Evolutionary conservation across 306 rosid genomes (phyloP), one percentile per base, ranked within the genome.

Genomic region (Cyclanthera cordifolia): DNA sequence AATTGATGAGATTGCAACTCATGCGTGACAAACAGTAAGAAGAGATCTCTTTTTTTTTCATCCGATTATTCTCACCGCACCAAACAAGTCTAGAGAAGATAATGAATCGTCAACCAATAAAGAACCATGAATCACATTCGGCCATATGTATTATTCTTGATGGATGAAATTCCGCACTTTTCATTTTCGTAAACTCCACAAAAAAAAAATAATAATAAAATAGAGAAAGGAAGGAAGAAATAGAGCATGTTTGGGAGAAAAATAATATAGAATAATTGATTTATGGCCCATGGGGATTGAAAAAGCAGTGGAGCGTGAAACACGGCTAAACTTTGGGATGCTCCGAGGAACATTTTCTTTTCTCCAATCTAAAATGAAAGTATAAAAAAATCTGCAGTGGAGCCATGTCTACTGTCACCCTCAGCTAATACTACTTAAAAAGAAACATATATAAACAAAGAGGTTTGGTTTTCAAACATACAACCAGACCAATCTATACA

Each of bases 361-460:
- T 66, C 71, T 25, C 24, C 55, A 65, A 41, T 66, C 53, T 66
- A 45, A 46, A 66, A 66, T 5, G 9, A 6, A 34, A 34, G 1
- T n/a, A 34, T 1, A 34, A 6, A 34, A 34, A 34, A 34, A 34
- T 9, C 19, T 39, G 70, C 53, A 14, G 52, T 61, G 68, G 68
- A 20, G 50, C 50, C 50, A n/a, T 61, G 49, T 37, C 50, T 50
- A 23, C 21, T 15, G 21, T 58, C 15, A 14, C 20, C 25, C 67
- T 59, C 47, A 59, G 15, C 67, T 59, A 16, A 27, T 59, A 59
- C 9, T 59, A 61, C n/a, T 32, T 60, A 60, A 20, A 7, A 63
- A 64, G n/a, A 14, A 43, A 24, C 68, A 60, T 60, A 41, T 64
- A 64, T 64, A 64, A 43, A 64, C 70, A 65, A 41, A 20, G 53